A percentile compares a stretch with the other conserved stretches of the same genome.
phyloP scores from a whole-genome alignment of 1,284 basidiomycete genomes.

The Coriolopsis trogii region DNA sequence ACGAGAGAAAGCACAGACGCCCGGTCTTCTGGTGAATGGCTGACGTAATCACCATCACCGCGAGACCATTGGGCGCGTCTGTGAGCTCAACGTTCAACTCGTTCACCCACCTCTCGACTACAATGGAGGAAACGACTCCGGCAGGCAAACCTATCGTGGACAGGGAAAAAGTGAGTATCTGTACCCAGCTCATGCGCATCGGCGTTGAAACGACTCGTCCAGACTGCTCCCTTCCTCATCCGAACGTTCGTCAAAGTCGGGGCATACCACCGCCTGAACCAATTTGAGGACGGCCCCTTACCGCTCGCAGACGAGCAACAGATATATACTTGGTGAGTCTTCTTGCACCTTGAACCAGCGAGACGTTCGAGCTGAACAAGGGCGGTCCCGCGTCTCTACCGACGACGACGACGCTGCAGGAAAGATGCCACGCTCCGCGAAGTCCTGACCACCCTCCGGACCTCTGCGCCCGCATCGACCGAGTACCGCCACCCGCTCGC shows the following conservation, averaged over 20 bases:
- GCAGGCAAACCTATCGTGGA: slow-evolving; percentile 38
- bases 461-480: slow-evolving; percentile 58
- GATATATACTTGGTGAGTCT: slow-evolving; percentile 69
- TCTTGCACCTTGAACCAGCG: no score
- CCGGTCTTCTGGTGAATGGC: neutral
- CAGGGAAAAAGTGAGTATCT: slow-evolving; percentile 39
- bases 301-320: slow-evolving; percentile 80
- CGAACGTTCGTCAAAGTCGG: slow-evolving; percentile 82
- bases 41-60: neutral
- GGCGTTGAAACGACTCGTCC: neutral
- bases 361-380: no score
- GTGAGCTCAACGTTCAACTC: neutral
- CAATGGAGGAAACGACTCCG: slow-evolving; percentile 32
- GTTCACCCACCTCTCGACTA: neutral
- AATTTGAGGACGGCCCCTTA: slow-evolving; percentile 75
- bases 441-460: slow-evolving; percentile 72
- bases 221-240: slow-evolving; percentile 80
- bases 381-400: neutral
- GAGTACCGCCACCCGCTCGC: slow-evolving; percentile 80
- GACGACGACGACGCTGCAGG: slow-evolving; percentile 43
- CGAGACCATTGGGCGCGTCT: no score
- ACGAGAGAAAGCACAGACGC: neutral
- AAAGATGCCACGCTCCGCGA: slow-evolving; percentile 79
- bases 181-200: neutral
- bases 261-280: slow-evolving; percentile 64